Evolutionary conservation across 1,284 basidiomycete species (phyloP), one percentile per base, ranked within the genome.

Genomic region (Sutorius eximius): DNA sequence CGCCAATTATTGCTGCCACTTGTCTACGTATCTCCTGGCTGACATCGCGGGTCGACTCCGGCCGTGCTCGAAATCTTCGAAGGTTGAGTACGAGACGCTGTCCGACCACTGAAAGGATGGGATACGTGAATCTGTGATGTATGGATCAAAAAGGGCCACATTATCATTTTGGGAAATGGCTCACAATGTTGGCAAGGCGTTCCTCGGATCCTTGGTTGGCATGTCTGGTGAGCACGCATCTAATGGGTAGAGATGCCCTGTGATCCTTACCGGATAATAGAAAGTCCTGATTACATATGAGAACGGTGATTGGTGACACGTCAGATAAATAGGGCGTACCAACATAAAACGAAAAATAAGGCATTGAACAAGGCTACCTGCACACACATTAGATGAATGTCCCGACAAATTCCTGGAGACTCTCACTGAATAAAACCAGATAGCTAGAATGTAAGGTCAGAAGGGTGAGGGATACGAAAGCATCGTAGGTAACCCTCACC

Each of bases 41-140:
- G 18, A 64, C 0, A 9, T 62, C 47, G 22, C 36, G 20, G 13
- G 48, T 58, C 30, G 59, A 45, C 16, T 53, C 18, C 0, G 15
- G 20, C 0, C 1, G 52, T 8, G 15, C 3, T 13, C 41, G 51
- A 5, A 52, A 22, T 16, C n/a, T 9, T 12, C 67, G 57, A 7
- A 66, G 61, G 43, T 66, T 69, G 42, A 68, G 55, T 6, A 68
- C 52, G 45, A 68, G 52, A 9, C 63, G 67, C n/a, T 69, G 65
- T 11, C 65, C 65, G 9, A 59, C 18, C 30, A 55, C 18, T 0
- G 53, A 40, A 27, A 68, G 32, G n/a, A 67, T 3, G 2, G 67
- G 52, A 11, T 38, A 44, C 16, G 53, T 32, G 12, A 62, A 0
- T 29, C 66, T 64, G 24, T 27, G 20, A 6, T 2, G 30, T 5